Percentiles rank a stretch among this genome's conserved stretches.
Evolutionary conservation across 331 rosid genomes (phyloP).

Genomic region (Quercus tomentella): DNA sequence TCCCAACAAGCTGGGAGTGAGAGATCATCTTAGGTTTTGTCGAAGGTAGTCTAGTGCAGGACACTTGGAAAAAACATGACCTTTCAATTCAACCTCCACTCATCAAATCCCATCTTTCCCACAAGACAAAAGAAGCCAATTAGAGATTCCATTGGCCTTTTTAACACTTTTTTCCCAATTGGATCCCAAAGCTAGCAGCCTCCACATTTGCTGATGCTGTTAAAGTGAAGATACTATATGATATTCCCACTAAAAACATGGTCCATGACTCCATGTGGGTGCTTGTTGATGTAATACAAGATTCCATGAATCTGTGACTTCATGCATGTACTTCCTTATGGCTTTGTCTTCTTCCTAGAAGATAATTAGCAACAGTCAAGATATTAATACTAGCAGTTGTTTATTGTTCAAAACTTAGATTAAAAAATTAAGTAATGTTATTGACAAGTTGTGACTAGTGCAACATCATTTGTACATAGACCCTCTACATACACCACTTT

Average conservation of each 20-base stretch:
- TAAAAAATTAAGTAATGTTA: too few species aligned
- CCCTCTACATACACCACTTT: too few species aligned
- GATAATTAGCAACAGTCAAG: not conserved
- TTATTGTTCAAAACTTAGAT: not conserved
- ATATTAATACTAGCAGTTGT: not conserved
- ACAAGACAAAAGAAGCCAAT: not conserved
- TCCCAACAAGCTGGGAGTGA: not conserved
- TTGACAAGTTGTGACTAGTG: too few species aligned
- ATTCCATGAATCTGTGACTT: not conserved
- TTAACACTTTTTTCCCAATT: not conserved
- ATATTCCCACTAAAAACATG: not conserved
- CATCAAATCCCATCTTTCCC: not conserved
- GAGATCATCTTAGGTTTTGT: not conserved
- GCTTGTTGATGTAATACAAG: not conserved
- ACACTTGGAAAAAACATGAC: conserved; percentile 15
- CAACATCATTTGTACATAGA: too few species aligned
- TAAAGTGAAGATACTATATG: not conserved
- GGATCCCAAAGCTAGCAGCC: not conserved
- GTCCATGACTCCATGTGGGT: not conserved
- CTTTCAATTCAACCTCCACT: not conserved
- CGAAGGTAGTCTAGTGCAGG: not conserved
- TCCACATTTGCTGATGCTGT: not conserved
- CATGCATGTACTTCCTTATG: not conserved
- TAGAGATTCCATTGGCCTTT: not conserved
- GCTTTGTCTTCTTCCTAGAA: not conserved